Conservation (phyloP, 352 stramenopile species). For the Pythium aquatile region DNA sequence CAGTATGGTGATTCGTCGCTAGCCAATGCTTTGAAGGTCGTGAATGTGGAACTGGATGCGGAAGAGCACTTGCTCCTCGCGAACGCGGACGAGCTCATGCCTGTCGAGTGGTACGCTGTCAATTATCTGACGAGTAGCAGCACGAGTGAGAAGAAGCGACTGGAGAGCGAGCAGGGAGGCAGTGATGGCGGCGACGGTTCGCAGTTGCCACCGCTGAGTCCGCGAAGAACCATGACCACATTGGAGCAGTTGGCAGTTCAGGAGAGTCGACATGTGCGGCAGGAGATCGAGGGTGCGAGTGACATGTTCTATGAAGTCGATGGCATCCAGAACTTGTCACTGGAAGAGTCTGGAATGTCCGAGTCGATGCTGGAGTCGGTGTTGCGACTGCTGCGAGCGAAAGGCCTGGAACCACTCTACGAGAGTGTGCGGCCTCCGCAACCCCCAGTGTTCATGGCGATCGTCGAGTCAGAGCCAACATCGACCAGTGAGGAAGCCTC, state of each 20-base stretch:
- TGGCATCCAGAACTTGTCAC: neutral
- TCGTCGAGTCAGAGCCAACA: constrained; percentile 32
- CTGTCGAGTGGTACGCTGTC: constrained; percentile 85
- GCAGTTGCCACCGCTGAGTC: constrained; percentile 1
- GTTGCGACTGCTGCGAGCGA: constrained; percentile 39
- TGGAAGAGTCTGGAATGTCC: constrained; percentile 3
- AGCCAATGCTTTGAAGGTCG: constrained; percentile 45
- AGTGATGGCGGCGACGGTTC: constrained; percentile 31
- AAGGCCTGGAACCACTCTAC: constrained; percentile 58
- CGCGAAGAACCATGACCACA: constrained; percentile 6
- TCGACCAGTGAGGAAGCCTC: constrained; percentile 21
- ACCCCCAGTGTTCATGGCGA: constrained; percentile 16
- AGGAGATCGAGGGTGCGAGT: constrained; percentile 14
- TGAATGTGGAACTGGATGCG: constrained; percentile 69
- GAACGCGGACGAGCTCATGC: constrained; percentile 80
- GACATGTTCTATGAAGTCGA: constrained; percentile 27
- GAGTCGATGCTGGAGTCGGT: constrained; percentile 9
- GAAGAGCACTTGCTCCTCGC: constrained; percentile 81
- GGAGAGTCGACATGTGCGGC: constrained; percentile 21
- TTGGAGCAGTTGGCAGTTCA: constrained; percentile 20
- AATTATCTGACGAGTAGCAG: constrained; percentile 66
- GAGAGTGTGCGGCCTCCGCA: constrained; percentile 53
- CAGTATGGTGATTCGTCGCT: constrained; percentile 42
- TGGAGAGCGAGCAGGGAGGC: constrained; percentile 9
- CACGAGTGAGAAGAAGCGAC: constrained; percentile 46